phyloP scores from a whole-genome alignment of 495 filamentous ascomycete species.

The Aspergillus sclerotioniger region DNA sequence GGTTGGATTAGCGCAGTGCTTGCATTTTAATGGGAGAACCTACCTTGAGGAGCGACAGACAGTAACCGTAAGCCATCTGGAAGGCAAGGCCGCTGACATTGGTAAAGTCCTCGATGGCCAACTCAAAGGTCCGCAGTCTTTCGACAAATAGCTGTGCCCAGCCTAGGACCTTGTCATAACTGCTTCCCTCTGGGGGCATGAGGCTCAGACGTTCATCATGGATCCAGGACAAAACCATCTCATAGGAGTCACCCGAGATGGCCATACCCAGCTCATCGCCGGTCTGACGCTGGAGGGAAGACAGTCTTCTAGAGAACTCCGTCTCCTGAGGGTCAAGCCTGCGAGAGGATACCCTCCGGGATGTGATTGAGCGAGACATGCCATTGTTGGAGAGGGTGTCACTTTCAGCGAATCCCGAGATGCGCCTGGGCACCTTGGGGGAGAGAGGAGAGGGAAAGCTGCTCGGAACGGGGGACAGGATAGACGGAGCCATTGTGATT shows the following conservation, averaged over 20 bases:
- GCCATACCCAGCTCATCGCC: constrained; percentile 20
- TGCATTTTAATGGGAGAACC: constrained; percentile 3
- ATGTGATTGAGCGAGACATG: constrained; percentile 12
- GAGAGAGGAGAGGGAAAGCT: constrained; percentile 5
- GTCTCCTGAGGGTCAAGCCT: constrained; percentile 19
- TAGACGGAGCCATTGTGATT: constrained; percentile 1
- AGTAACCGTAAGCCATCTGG: constrained; percentile 39
- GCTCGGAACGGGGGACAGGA: constrained; percentile 3
- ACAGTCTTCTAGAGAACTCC: constrained; percentile 21
- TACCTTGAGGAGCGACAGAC: constrained; percentile 38
- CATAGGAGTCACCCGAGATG: constrained; percentile 19
- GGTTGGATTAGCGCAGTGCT: neutral
- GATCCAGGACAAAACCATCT: constrained; percentile 27
- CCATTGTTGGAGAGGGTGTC: constrained; percentile 10
- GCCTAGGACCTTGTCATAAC: constrained; percentile 40
- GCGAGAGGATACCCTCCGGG: constrained; percentile 22
- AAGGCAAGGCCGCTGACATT: constrained; percentile 37
- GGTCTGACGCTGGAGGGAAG: constrained; percentile 19
- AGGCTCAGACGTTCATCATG: constrained; percentile 34
- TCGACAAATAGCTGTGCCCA: constrained; percentile 30
- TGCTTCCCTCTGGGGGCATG: constrained; percentile 39
- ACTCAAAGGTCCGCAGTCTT: constrained; percentile 34
- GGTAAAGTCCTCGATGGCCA: constrained; percentile 32
- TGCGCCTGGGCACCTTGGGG: constrained; percentile 6
- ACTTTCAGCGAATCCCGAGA: constrained; percentile 10